Evolutionary conservation across 2,329 filamentous ascomycete genomes (phyloP).

Genomic region (Graphiopsis chlorocephala): DNA sequence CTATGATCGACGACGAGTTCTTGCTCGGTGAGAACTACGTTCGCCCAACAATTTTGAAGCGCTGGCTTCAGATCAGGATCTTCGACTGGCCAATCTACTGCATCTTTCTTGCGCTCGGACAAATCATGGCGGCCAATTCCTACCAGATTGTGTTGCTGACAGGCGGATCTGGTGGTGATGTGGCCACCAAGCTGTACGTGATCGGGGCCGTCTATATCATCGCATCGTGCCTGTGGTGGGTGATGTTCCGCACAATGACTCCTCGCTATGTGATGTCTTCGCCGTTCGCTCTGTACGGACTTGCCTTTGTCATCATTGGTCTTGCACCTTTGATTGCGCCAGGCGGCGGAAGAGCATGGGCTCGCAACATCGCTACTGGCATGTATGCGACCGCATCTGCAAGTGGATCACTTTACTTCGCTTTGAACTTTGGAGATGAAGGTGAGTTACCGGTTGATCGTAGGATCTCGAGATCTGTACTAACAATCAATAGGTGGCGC

Average conservation of each 20-base stretch:
- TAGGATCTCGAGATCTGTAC: neutral
- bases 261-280: constrained; percentile 54
- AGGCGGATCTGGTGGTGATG: constrained; percentile 55
- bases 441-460: neutral
- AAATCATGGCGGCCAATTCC: constrained; percentile 62
- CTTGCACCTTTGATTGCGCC: constrained; percentile 52
- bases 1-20: constrained; percentile 9
- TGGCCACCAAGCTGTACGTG: constrained; percentile 56
- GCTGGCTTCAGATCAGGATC: constrained; percentile 54
- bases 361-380: constrained; percentile 59
- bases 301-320: constrained; percentile 60
- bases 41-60: constrained; percentile 56
- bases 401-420: constrained; percentile 62
- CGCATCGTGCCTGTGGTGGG: constrained; percentile 60
- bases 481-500: constrained; percentile 39
- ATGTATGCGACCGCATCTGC: constrained; percentile 61
- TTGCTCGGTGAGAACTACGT: constrained; percentile 53
- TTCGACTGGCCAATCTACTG: constrained; percentile 63
- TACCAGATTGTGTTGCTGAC: constrained; percentile 65
- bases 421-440: constrained; percentile 56
- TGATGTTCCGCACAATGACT: constrained; percentile 49
- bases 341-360: constrained; percentile 44
- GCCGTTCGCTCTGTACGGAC: constrained; percentile 61
- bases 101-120: constrained; percentile 59
- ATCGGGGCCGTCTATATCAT: constrained; percentile 58